phyloP scores from a whole-genome alignment of 306 rosid species.

The Inga leiocalycina region DNA sequence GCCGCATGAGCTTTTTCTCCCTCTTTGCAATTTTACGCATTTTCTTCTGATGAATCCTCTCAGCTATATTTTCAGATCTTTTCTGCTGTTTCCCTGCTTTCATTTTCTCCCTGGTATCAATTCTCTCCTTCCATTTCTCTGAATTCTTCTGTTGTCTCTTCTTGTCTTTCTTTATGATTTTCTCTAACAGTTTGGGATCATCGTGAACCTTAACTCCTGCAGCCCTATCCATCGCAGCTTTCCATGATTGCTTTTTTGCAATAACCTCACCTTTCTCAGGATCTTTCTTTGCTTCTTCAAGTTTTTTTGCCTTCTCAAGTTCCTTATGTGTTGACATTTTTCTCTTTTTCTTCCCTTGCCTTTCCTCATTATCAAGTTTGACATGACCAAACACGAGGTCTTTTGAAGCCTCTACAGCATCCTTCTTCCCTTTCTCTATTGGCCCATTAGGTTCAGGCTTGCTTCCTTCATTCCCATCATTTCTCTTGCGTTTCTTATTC shows the following conservation, averaged over 20 bases:
- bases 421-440: neutral
- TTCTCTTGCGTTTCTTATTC: constrained; percentile 1
- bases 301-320: constrained; percentile 73
- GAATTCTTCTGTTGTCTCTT: constrained; percentile 74
- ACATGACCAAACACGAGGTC: neutral
- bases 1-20: constrained; percentile 15
- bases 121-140: constrained; percentile 10
- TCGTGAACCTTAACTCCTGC: constrained; percentile 85
- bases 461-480: neutral
- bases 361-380: neutral
- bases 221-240: constrained; percentile 78
- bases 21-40: neutral
- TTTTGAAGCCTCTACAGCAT: neutral
- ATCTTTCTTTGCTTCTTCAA: constrained; percentile 72
- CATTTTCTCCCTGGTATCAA: constrained; percentile 6
- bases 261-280: constrained; percentile 70
- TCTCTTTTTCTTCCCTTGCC: constrained; percentile 8
- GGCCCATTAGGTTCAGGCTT: neutral
- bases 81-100: neutral
- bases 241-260: constrained; percentile 70
- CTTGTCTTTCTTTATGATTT: constrained; percentile 67
- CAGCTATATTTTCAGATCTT: neutral
- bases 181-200: constrained; percentile 64
- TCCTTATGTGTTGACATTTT: constrained; percentile 57
- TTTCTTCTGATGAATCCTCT: constrained; percentile 10